A percentile compares a stretch with the other conserved stretches of the same genome.
These are phyloP conservation scores for Inga laurina DNA, from an alignment of 306 rosid species.

Conservation along the genomic window DNA sequence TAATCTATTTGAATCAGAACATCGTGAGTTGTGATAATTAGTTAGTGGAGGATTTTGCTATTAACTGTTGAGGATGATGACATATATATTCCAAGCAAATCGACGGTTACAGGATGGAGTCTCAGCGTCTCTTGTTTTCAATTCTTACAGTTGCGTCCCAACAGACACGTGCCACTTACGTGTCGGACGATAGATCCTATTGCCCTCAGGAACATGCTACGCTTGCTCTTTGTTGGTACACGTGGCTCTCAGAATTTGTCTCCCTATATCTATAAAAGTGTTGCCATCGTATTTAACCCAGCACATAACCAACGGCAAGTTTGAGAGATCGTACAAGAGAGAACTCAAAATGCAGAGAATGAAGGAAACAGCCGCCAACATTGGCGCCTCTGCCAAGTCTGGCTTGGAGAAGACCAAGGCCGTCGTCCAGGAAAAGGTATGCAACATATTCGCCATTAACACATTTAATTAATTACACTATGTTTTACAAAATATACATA, in stretches of 20 bases:
- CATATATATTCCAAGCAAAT: too few species aligned
- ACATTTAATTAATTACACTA: not conserved
- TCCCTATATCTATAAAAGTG: not conserved
- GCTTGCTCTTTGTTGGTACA: not conserved
- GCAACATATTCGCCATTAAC: not conserved
- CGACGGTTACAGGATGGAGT: too few species aligned
- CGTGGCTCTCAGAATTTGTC: not conserved
- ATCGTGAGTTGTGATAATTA: too few species aligned
- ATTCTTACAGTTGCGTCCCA: not conserved
- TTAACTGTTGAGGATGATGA: too few species aligned
- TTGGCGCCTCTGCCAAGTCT: constrained; percentile 73
- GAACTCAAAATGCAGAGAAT: constrained; percentile 46
- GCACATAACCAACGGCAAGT: not conserved
- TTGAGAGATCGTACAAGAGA: not conserved
- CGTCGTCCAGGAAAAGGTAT: constrained; percentile 71
- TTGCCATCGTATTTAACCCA: not conserved
- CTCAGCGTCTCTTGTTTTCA: not conserved
- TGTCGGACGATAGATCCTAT: not conserved
- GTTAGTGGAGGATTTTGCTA: too few species aligned
- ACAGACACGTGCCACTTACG: constrained; percentile 18
- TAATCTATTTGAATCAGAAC: too few species aligned
- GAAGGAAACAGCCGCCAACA: constrained; percentile 70
- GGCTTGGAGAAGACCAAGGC: constrained; percentile 87
- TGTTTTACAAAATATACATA: not conserved
- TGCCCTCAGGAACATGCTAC: constrained; percentile 12